Evolutionary conservation across 108 stramenopile species (phyloP).

Genomic region (Discostella pseudostelligera): DNA sequence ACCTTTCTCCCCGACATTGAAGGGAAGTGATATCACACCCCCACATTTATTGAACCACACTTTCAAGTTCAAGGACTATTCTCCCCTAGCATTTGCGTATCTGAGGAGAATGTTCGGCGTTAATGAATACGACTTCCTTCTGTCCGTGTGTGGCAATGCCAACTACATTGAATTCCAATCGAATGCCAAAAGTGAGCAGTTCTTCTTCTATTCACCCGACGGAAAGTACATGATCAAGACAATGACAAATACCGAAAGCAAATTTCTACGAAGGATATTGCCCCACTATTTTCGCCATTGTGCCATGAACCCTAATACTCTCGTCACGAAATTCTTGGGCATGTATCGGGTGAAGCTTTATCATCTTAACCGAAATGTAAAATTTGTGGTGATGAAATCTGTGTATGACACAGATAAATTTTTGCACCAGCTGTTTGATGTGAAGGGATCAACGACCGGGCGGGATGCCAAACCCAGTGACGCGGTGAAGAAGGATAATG

Average conservation of each 20-base stretch:
- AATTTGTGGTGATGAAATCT: conserved; percentile 94
- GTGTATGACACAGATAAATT: conserved; percentile 88
- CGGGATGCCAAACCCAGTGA: conserved; percentile 79
- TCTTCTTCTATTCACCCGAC: conserved; percentile 99
- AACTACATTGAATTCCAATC: conserved; percentile 99
- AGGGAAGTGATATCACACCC: conserved; percentile 86
- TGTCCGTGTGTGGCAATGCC: conserved; percentile 94
- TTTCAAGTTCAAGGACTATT: conserved; percentile 99
- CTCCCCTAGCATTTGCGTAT: conserved; percentile 87
- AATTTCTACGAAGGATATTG: conserved; percentile 90
- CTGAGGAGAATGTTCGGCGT: conserved; percentile 89
- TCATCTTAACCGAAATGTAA: conserved; percentile 88
- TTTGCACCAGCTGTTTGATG: conserved; percentile 87
- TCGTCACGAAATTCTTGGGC: conserved; percentile 93
- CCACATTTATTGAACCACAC: conserved; percentile 93
- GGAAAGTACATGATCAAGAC: conserved; percentile 98
- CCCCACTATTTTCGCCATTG: conserved; percentile 97
- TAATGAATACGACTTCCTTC: conserved; percentile 90
- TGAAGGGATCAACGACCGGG: conserved; percentile 88
- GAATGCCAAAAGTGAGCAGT: conserved; percentile 97
- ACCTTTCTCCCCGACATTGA: not conserved
- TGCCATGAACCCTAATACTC: conserved; percentile 87
- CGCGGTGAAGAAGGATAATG: conserved; percentile 91
- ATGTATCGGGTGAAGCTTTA: conserved; percentile 98
- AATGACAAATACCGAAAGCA: conserved; percentile 96